These are phyloP conservation scores for Ceratocystis huliohia DNA, from an alignment of 2,329 filamentous ascomycete species.

Conservation along the genomic window DNA sequence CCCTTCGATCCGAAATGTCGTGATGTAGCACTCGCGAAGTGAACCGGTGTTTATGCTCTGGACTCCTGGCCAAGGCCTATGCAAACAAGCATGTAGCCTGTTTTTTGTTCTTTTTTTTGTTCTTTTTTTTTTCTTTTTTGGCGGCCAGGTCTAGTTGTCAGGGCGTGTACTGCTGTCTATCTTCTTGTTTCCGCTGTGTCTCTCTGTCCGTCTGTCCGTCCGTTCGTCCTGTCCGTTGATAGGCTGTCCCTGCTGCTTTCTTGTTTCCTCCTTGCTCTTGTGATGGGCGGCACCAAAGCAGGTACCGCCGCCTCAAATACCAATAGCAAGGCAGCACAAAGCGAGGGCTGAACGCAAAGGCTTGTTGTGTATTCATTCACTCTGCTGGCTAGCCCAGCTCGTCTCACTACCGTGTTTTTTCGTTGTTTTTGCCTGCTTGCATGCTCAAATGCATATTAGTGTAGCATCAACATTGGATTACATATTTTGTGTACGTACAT, in stretches of 20 bases:
- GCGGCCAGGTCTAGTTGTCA: no score
- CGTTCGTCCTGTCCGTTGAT: background rate
- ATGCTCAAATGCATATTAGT: background rate
- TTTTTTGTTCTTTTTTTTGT: background rate
- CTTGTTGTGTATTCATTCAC: background rate
- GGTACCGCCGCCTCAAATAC: background rate
- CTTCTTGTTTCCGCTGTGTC: background rate
- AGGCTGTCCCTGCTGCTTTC: background rate
- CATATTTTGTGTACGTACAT: background rate
- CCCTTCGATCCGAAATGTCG: background rate
- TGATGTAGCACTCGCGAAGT: background rate
- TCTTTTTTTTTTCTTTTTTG: background rate
- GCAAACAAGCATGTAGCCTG: conserved; percentile 7
- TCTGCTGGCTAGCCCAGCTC: background rate
- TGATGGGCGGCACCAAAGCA: background rate
- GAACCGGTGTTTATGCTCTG: background rate
- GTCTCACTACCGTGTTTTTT: background rate
- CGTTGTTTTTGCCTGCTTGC: background rate
- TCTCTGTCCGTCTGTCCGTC: background rate
- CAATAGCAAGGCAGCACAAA: conserved; percentile 1
- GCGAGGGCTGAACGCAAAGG: background rate
- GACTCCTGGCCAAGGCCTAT: background rate
- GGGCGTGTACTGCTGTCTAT: background rate
- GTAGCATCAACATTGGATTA: background rate
- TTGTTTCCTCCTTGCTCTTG: background rate